Evolutionary conservation across 495 filamentous ascomycete genomes (phyloP).

Genomic region (Penicillium ucsense): DNA sequence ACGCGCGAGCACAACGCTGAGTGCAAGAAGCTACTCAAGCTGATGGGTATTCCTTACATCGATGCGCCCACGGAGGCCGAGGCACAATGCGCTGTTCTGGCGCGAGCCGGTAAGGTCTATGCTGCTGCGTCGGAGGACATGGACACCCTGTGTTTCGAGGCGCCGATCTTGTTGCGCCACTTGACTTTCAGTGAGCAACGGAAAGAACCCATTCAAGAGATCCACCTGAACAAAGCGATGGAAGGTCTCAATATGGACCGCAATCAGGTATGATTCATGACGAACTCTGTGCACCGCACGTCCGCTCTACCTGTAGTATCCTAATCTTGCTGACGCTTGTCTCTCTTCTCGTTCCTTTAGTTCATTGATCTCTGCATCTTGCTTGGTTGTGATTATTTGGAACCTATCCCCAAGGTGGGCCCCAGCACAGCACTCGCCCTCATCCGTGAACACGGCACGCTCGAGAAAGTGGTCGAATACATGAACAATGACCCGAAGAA

Average conservation of each 20-base stretch:
- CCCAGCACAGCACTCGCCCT: slow-evolving; percentile 84
- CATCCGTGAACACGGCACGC: slow-evolving; percentile 77
- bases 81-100: slow-evolving; percentile 88
- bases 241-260: slow-evolving; percentile 80
- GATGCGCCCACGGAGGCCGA: slow-evolving; percentile 94
- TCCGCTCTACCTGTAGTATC: background rate
- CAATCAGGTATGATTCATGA: slow-evolving; percentile 47
- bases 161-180: slow-evolving; percentile 83
- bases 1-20: slow-evolving; percentile 93
- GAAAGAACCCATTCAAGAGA: slow-evolving; percentile 96
- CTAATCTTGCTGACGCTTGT: background rate
- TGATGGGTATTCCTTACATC: slow-evolving; percentile 96
- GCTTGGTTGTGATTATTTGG: slow-evolving; percentile 94
- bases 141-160: slow-evolving; percentile 94
- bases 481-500: slow-evolving; percentile 66
- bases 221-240: slow-evolving; percentile 73
- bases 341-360: slow-evolving; percentile 26
- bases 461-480: slow-evolving; percentile 76
- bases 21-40: slow-evolving; percentile 76
- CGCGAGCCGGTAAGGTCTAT: slow-evolving; percentile 88
- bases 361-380: slow-evolving; percentile 98
- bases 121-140: slow-evolving; percentile 97
- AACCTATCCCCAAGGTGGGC: slow-evolving; percentile 89
- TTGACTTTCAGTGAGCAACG: slow-evolving; percentile 94
- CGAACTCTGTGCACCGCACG: background rate